These are phyloP conservation scores for Candida sojae DNA, from an alignment of 1,139 yeast genomes.

Conservation along the genomic window DNA sequence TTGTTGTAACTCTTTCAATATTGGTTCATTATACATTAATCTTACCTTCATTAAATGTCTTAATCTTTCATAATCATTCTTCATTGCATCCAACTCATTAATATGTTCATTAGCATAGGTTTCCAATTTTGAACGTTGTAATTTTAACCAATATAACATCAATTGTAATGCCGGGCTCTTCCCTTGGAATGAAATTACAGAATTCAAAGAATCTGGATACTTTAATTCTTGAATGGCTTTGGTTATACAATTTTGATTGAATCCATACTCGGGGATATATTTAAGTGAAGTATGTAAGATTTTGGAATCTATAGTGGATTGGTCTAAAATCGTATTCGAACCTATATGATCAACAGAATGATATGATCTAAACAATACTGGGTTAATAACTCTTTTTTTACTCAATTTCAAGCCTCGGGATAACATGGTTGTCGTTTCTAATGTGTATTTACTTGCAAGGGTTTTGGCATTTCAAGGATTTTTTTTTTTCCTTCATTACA, in stretches of 20 bases:
- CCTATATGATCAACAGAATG: conserved; percentile 40
- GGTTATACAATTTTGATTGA: conserved; percentile 60
- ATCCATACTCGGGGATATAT: conserved; percentile 71
- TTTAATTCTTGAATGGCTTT: conserved; percentile 63
- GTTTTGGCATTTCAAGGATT: neutral
- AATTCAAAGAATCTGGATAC: conserved; percentile 66
- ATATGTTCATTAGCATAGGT: conserved; percentile 22
- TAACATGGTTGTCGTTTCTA: neutral
- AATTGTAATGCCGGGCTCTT: conserved; percentile 44
- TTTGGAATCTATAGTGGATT: conserved; percentile 29
- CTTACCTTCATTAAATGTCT: conserved; percentile 58
- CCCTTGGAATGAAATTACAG: conserved; percentile 48
- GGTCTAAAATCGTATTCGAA: conserved; percentile 33
- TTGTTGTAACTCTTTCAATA: conserved; percentile 42
- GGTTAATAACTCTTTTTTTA: neutral
- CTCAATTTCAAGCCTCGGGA: neutral
- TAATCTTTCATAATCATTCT: conserved; percentile 61
- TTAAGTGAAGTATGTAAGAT: conserved; percentile 39
- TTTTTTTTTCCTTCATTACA: neutral
- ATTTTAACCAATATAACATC: conserved; percentile 47
- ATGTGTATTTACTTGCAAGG: neutral
- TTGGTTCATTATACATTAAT: conserved; percentile 60
- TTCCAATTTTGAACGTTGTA: conserved; percentile 35
- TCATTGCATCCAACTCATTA: conserved; percentile 23
- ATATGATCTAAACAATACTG: conserved; percentile 18